Percentiles rank a stretch among this genome's conserved stretches.
Evolutionary conservation across 768 basidiomycete genomes (phyloP).

Genomic region (Russula compacta): DNA sequence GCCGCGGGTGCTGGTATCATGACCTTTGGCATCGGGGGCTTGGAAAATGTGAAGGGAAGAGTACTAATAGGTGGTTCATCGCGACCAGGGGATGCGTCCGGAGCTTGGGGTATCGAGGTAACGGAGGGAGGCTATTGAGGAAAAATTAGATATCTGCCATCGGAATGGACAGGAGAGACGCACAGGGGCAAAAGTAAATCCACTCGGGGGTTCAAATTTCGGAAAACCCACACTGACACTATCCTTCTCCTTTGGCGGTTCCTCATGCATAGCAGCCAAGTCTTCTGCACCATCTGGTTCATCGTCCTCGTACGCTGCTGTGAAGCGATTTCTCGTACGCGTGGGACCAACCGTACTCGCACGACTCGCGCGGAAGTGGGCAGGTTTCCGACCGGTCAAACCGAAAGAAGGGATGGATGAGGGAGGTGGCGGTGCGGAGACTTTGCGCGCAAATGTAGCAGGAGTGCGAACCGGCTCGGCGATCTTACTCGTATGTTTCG

Average conservation of each 20-base stretch:
- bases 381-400: conserved; percentile 5
- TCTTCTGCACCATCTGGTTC: conserved; percentile 29
- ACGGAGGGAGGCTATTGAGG: conserved; percentile 14
- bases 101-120: conserved; percentile 3
- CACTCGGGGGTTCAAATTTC: conserved; percentile 48
- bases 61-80: conserved; percentile 18
- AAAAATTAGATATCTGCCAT: conserved; percentile 4
- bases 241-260: conserved; percentile 35
- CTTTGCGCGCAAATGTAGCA: conserved; percentile 26
- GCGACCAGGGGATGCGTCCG: conserved; percentile 59
- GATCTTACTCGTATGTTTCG: conserved; percentile 21
- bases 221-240: conserved; percentile 34
- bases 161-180: conserved; percentile 21
- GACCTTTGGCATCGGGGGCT: conserved; percentile 18
- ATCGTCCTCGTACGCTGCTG: conserved; percentile 51
- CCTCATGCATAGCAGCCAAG: conserved; percentile 30
- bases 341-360: conserved; percentile 31
- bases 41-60: conserved; percentile 19
- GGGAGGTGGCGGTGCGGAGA: conserved; percentile 16
- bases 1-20: conserved; percentile 21
- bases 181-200: conserved; percentile 62
- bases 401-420: background rate
- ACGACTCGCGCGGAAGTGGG: background rate
- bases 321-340: conserved; percentile 47
- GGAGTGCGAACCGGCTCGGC: conserved; percentile 23